Evolutionary conservation across 1,139 yeast genomes (phyloP), one percentile per base, ranked within the genome.

Genomic region (Scheffersomyces parashehatae): DNA sequence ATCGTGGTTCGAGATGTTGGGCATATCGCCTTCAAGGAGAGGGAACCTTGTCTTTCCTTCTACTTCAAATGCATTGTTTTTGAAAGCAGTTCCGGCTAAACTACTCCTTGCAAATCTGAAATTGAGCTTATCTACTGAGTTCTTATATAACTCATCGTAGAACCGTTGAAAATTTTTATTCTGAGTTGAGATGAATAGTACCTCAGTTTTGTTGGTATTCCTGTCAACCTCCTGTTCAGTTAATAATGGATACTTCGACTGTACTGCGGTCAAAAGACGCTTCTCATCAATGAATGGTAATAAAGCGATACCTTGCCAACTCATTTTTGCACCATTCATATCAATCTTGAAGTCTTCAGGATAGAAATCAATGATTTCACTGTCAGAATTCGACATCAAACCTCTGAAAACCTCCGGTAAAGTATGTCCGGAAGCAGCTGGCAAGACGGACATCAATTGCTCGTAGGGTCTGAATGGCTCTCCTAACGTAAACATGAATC

Each of bases 381-480:
- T 88, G 40, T 81, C 81, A 0, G 85, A 80, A 32, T 84, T 82
- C 10, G 83, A 81, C 98, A 91, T 91, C 53, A 95, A 70, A 1
- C 86, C 84, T 46, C 95, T 77, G 65, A 93, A 88, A 3, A 88
- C 82, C 42, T 79, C 83, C 0, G 99, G 99, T 35, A 95, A 71
- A 4, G 87, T 85, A 58, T 89, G 96, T n/a, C 90, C 88, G 1
- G 97, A 88, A 2, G 96, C 97, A 1, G 98, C 97, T 0, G 99
- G 99, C 54, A 95, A 70, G 16, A 95, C 99, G 56, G 97, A 86
- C 97, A 95, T 91, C 56, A 95, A 79, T 68, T 95, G 99, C 62
- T 95, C 99, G 65, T 78, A 95, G 1, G 99, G 99, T 53, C 82
- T 67, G 65, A 93, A 91, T 5, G 99, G 99, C 46, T 75, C 73